These are phyloP conservation scores for Phytopythium boreale DNA, from an alignment of 352 stramenopile species.

Conservation along the genomic window DNA sequence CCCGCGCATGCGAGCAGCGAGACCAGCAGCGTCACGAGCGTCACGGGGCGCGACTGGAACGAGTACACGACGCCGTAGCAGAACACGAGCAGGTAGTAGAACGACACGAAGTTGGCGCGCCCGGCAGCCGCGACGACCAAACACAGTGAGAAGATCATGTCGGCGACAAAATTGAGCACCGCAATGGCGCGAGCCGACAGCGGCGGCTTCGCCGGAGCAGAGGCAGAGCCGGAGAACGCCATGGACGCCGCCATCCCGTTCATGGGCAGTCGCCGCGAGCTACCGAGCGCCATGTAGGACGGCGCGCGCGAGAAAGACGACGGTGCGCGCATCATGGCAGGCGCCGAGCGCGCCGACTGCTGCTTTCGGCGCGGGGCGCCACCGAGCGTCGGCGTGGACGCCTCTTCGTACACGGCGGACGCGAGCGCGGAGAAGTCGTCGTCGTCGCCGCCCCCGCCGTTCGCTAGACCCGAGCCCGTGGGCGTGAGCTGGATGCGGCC, in stretches of 20 bases:
- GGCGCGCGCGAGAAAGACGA: slow-evolving; percentile 10
- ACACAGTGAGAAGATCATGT: slow-evolving; percentile 47
- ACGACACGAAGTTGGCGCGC: slow-evolving; percentile 57
- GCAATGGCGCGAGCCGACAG: slow-evolving; percentile 21
- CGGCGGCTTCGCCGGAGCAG: slow-evolving; percentile 5
- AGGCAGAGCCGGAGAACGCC: background rate
- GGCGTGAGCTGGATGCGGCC: slow-evolving; percentile 40
- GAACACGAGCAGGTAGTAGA: slow-evolving; percentile 68
- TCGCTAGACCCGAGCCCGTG: slow-evolving; percentile 8
- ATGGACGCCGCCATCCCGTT: slow-evolving; percentile 4
- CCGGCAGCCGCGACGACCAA: slow-evolving; percentile 46
- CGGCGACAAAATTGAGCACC: slow-evolving; percentile 16
- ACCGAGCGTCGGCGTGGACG: slow-evolving; percentile 28
- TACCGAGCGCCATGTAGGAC: slow-evolving; percentile 1
- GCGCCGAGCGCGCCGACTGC: background rate
- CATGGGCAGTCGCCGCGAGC: slow-evolving; percentile 7
- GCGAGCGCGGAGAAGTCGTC: slow-evolving; percentile 1
- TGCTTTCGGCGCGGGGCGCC: slow-evolving; percentile 8
- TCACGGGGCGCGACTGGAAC: slow-evolving; percentile 51
- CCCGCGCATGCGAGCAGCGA: slow-evolving; percentile 37
- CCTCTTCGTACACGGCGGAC: slow-evolving; percentile 28
- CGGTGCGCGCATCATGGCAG: slow-evolving; percentile 10
- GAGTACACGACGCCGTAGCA: slow-evolving; percentile 59
- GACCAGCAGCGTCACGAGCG: slow-evolving; percentile 44
- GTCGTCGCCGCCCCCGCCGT: background rate